Conservation (phyloP, 148 eudicot species). For the Talinum fruticosum region DNA sequence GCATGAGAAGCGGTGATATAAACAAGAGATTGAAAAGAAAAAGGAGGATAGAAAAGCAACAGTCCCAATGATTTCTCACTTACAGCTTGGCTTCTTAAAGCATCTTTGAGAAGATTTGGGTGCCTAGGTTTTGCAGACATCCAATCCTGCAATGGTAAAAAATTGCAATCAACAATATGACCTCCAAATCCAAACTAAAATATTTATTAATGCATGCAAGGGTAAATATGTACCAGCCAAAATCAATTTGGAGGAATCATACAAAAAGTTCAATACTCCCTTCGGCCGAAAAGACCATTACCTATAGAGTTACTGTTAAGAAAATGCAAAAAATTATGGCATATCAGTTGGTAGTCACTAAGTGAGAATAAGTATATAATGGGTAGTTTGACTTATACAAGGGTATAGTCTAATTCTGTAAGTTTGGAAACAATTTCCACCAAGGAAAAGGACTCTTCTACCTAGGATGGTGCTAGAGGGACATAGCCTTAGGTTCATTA, state of each 20-base stretch:
- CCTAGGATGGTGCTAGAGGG: no score
- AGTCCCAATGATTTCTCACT: slow-evolving; percentile 34
- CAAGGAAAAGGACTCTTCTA: no score
- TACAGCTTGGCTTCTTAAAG: slow-evolving; percentile 64
- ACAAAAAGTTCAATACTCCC: background rate
- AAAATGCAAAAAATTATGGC: background rate
- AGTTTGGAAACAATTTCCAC: no score
- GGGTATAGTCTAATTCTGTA: no score
- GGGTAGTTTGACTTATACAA: no score
- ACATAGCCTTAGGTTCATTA: no score
- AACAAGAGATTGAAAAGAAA: background rate
- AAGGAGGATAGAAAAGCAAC: background rate
- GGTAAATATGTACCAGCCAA: background rate
- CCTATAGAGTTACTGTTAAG: background rate
- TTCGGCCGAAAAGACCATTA: background rate
- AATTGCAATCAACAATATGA: slow-evolving; percentile 8
- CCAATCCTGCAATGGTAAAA: slow-evolving; percentile 57
- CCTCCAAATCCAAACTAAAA: background rate
- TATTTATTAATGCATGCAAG: background rate
- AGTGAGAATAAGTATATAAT: background rate
- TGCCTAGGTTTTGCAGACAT: slow-evolving; percentile 75
- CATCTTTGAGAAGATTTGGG: slow-evolving; percentile 68
- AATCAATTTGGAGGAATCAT: background rate
- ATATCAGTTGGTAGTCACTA: background rate
- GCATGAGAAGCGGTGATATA: background rate